These are phyloP conservation scores for Quercus phellos DNA, from an alignment of 331 rosid genomes.

Conservation along the genomic window DNA sequence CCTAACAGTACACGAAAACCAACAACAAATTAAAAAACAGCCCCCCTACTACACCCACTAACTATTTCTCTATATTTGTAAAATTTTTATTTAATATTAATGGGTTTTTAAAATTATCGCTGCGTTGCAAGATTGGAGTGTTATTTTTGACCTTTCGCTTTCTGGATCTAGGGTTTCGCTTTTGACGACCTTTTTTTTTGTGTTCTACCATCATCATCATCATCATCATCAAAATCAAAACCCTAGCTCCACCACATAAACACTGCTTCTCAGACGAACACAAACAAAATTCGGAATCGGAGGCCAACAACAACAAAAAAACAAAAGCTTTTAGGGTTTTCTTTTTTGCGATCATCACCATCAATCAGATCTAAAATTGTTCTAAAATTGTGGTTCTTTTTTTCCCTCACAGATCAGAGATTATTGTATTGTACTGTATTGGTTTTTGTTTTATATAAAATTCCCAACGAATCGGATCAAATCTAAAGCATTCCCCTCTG, in stretches of 20 bases:
- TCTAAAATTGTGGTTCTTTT: conserved; percentile 23
- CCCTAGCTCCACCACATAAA: conserved; percentile 54
- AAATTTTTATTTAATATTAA: not conserved
- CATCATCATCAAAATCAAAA: conserved; percentile 24
- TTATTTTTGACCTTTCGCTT: conserved; percentile 75
- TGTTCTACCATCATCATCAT: conserved; percentile 25
- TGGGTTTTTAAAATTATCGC: conserved; percentile 19
- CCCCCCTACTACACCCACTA: not conserved
- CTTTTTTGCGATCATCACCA: conserved; percentile 11
- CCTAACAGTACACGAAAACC: not conserved
- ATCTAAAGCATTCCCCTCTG: conserved; percentile 40
- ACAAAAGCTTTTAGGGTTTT: conserved; percentile 16
- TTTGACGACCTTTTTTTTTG: conserved; percentile 34
- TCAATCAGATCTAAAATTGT: conserved; percentile 52
- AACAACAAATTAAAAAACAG: not conserved
- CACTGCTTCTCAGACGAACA: not conserved
- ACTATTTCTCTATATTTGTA: not conserved
- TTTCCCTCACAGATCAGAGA: conserved; percentile 19
- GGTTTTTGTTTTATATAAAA: not conserved
- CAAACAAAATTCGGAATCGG: too few species aligned
- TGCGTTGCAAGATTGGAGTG: conserved; percentile 25
- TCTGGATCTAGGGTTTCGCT: conserved; percentile 98
- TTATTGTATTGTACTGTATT: conserved; percentile 3
- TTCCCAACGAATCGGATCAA: conserved; percentile 61
- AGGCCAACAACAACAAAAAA: conserved; percentile 4